Evolutionary conservation across 2,329 filamentous ascomycete species (phyloP).

Genomic region (Geosmithia putterillii): DNA sequence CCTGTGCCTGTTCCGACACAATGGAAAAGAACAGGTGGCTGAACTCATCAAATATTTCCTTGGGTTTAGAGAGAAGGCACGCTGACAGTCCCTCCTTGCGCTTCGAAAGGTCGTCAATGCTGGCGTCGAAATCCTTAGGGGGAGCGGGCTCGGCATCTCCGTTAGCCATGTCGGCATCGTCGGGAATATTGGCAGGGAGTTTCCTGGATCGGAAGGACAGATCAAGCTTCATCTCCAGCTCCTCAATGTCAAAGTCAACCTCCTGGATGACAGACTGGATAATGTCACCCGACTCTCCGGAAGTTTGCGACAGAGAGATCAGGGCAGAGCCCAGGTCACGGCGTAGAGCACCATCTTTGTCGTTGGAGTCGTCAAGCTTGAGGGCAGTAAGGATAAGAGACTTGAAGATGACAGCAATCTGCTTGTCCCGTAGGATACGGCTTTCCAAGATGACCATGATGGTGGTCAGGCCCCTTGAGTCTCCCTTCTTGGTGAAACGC

Average conservation of each 20-base stretch:
- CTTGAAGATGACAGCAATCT: conserved; percentile 53
- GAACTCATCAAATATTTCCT: conserved; percentile 44
- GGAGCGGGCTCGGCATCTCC: conserved; percentile 11
- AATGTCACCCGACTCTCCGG: conserved; percentile 45
- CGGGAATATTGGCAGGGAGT: conserved; percentile 33
- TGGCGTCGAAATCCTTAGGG: conserved; percentile 23
- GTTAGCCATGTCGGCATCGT: conserved; percentile 27
- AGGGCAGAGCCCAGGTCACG: conserved; percentile 53
- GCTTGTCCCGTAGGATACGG: conserved; percentile 48
- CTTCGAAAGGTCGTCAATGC: conserved; percentile 24
- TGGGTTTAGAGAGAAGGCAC: conserved; percentile 38
- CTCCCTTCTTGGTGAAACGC: conserved; percentile 46
- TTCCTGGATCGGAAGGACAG: conserved; percentile 50
- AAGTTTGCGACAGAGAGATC: conserved; percentile 50
- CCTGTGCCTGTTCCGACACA: conserved; percentile 28
- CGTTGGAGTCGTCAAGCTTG: conserved; percentile 40
- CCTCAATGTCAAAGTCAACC: conserved; percentile 59
- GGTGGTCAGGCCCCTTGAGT: conserved; percentile 40
- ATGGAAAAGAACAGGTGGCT: conserved; percentile 45
- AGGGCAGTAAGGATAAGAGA: conserved; percentile 49
- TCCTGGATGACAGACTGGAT: conserved; percentile 56
- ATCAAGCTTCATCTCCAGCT: conserved; percentile 63
- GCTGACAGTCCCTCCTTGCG: conserved; percentile 27
- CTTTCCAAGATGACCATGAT: conserved; percentile 51
- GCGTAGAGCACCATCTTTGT: conserved; percentile 42